A percentile compares a stretch with the other conserved stretches of the same genome.
Evolutionary conservation across 371 early-diverging fungal genomes (phyloP).

Genomic region (Zopfochytrium polystomum): DNA sequence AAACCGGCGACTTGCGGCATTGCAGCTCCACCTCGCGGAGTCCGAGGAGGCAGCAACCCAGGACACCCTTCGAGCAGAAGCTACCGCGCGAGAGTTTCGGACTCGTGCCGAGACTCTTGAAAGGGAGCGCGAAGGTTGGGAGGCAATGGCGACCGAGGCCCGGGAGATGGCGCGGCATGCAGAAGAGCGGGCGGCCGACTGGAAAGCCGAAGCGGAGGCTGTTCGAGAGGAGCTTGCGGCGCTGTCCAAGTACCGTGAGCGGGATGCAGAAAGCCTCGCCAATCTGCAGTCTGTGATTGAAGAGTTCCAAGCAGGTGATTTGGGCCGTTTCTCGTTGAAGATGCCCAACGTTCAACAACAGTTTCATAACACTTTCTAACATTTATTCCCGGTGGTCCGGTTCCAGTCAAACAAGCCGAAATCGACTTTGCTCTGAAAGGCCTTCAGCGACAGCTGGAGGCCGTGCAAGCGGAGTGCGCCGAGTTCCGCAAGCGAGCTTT

Average conservation of each 20-base stretch:
- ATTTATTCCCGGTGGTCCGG: slow-evolving; percentile 5
- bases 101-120: slow-evolving; percentile 54
- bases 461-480: slow-evolving; percentile 50
- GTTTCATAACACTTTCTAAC: slow-evolving; percentile 1
- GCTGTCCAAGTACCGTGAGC: slow-evolving; percentile 28
- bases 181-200: slow-evolving; percentile 24
- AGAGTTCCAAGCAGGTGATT: slow-evolving; percentile 68
- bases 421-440: slow-evolving; percentile 73
- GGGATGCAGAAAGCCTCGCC: slow-evolving; percentile 55
- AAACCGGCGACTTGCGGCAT: slow-evolving; percentile 21
- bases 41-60: slow-evolving; percentile 54
- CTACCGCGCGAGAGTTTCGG: slow-evolving; percentile 45
- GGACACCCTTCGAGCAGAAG: slow-evolving; percentile 49
- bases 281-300: slow-evolving; percentile 84
- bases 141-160: slow-evolving; percentile 50
- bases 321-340: neutral
- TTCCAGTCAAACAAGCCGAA: slow-evolving; percentile 65
- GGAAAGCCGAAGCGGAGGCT: slow-evolving; percentile 48
- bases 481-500: slow-evolving; percentile 61
- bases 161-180: slow-evolving; percentile 25
- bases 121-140: slow-evolving; percentile 63
- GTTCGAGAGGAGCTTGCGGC: slow-evolving; percentile 53
- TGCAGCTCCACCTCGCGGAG: slow-evolving; percentile 45
- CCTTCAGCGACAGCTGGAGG: slow-evolving; percentile 57
- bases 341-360: slow-evolving; percentile 1